phyloP scores from a whole-genome alignment of 371 early-diverging fungal species.

The Mucor indicus region DNA sequence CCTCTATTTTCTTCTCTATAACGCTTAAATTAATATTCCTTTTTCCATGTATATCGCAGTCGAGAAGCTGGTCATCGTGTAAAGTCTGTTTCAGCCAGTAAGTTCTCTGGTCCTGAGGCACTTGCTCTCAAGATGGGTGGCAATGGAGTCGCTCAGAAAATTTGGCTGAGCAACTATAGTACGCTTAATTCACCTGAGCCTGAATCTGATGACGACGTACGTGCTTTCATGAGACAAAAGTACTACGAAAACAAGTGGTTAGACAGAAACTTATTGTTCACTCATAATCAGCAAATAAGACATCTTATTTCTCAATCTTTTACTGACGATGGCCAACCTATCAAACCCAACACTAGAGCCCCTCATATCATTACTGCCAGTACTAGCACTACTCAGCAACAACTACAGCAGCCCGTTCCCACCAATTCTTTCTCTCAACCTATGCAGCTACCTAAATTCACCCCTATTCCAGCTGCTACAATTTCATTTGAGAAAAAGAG shows the following conservation, averaged over 20 bases:
- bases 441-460: no score
- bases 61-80: constrained; percentile 68
- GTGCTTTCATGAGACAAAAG: constrained; percentile 43
- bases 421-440: no score
- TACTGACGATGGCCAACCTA: constrained; percentile 13
- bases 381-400: neutral
- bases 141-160: constrained; percentile 42
- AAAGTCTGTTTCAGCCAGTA: constrained; percentile 65
- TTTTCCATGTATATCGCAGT: constrained; percentile 20
- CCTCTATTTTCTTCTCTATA: no score
- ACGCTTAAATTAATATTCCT: neutral
- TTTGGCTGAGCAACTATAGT: constrained; percentile 29
- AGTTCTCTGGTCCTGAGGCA: constrained; percentile 55
- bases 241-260: constrained; percentile 42
- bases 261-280: constrained; percentile 13
- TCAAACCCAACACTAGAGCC: constrained; percentile 8
- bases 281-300: constrained; percentile 3
- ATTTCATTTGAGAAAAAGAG: neutral
- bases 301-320: constrained; percentile 6
- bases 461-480: neutral
- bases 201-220: constrained; percentile 32
- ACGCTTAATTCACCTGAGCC: constrained; percentile 26
- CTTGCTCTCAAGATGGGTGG: constrained; percentile 57
- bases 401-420: no score
- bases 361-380: constrained; percentile 4